phyloP scores from a whole-genome alignment of 805 yeast species.

The Saccharomycopsis malanga region DNA sequence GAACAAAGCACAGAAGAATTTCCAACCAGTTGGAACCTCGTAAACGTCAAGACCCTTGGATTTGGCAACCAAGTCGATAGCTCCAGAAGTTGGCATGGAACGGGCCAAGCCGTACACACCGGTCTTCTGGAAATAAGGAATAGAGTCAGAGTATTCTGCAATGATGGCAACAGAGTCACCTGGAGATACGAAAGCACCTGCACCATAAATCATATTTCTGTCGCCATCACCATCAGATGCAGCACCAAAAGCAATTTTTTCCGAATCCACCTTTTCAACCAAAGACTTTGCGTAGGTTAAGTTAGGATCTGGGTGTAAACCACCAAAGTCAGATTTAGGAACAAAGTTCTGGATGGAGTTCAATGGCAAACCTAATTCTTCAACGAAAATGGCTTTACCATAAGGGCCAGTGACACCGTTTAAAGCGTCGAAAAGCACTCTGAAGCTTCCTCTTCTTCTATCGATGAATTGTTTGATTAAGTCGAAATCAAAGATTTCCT shows the following conservation, averaged over 20 bases:
- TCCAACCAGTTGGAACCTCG: conserved; percentile 99
- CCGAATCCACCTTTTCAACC: conserved; percentile 78
- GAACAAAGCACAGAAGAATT: conserved; percentile 91
- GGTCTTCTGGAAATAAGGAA: conserved; percentile 83
- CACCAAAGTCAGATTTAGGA: conserved; percentile 92
- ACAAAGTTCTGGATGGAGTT: conserved; percentile 67
- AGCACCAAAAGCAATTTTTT: conserved; percentile 87
- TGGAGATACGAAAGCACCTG: conserved; percentile 90
- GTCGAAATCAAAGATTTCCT: conserved; percentile 80
- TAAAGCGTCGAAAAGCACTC: conserved; percentile 78
- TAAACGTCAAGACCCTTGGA: conserved; percentile 66
- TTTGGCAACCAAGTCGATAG: conserved; percentile 86
- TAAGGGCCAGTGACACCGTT: conserved; percentile 98
- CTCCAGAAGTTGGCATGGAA: conserved; percentile 96
- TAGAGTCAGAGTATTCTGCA: conserved; percentile 83
- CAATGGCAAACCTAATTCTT: conserved; percentile 72
- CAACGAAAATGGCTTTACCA: conserved; percentile 74
- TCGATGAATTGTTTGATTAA: conserved; percentile 66
- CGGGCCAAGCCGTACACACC: conserved; percentile 93
- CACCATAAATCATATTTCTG: conserved; percentile 97
- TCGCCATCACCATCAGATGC: conserved; percentile 99
- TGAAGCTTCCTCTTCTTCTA: conserved; percentile 49
- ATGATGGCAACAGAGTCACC: conserved; percentile 98
- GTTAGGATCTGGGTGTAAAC: conserved; percentile 97
- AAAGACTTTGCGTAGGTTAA: conserved; percentile 86